These are phyloP conservation scores for Phytophthora hybrid DNA, from an alignment of 352 stramenopile genomes.

Conservation along the genomic window DNA sequence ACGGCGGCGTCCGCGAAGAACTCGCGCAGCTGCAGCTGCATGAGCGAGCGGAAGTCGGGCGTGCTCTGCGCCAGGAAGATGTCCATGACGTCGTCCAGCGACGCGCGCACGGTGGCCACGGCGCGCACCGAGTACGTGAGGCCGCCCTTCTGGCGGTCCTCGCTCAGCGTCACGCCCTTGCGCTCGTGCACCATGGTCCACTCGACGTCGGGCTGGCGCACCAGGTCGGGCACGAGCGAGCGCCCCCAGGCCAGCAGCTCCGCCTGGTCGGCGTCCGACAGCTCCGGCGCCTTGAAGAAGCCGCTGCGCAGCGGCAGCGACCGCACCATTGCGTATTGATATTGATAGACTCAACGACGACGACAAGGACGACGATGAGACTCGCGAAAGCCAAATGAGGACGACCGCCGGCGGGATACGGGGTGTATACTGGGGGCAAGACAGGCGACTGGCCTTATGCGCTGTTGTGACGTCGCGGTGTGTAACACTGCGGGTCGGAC, in stretches of 20 bases:
- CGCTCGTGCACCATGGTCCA: slow-evolving; percentile 84
- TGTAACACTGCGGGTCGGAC: not conserved
- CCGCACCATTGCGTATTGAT: slow-evolving; percentile 60
- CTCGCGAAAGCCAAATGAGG: too few relatives aligned
- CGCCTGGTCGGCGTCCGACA: slow-evolving; percentile 67
- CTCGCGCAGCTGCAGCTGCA: slow-evolving; percentile 81
- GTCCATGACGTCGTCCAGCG: slow-evolving; percentile 83
- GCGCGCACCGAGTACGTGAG: slow-evolving; percentile 83
- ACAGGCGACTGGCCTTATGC: slow-evolving; percentile 38
- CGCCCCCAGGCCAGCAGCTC: slow-evolving; percentile 82
- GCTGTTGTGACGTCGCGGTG: slow-evolving; percentile 17
- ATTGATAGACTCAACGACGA: too few relatives aligned
- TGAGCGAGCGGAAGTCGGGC: slow-evolving; percentile 69
- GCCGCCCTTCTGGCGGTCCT: slow-evolving; percentile 85
- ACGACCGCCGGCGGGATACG: too few relatives aligned
- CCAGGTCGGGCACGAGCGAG: slow-evolving; percentile 71
- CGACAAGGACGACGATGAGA: too few relatives aligned
- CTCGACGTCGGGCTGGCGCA: slow-evolving; percentile 73
- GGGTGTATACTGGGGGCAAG: slow-evolving; percentile 21
- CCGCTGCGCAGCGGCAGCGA: slow-evolving; percentile 79
- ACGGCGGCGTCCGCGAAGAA: slow-evolving; percentile 76
- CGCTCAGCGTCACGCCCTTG: slow-evolving; percentile 69
- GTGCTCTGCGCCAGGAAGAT: slow-evolving; percentile 74
- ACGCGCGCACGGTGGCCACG: slow-evolving; percentile 59
- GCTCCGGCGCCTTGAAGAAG: slow-evolving; percentile 76